Conservation (phyloP, 805 yeast species). For the Millerago galiae region DNA sequence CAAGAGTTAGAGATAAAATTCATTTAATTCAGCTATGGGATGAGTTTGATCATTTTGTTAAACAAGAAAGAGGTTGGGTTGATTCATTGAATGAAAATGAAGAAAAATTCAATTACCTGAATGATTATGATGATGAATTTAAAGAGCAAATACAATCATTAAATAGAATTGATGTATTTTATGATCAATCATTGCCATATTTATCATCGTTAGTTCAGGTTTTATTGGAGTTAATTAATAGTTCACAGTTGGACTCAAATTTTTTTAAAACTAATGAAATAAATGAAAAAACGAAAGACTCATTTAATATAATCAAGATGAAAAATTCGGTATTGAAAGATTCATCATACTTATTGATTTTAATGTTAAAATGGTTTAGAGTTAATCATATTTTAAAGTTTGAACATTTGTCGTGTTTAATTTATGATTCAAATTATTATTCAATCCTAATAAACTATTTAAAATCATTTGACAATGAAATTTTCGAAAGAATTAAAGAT, state of each 20-base stretch:
- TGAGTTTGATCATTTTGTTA: constrained; percentile 65
- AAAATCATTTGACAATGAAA: constrained; percentile 13
- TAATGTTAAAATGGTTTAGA: constrained; percentile 73
- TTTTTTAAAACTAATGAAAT: background rate
- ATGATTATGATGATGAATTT: constrained; percentile 17
- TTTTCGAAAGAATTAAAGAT: constrained; percentile 27
- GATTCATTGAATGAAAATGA: constrained; percentile 7
- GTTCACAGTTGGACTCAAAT: constrained; percentile 10
- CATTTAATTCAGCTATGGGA: constrained; percentile 65
- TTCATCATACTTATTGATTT: constrained; percentile 43
- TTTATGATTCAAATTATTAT: constrained; percentile 67
- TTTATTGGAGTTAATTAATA: constrained; percentile 53
- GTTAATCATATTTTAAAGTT: constrained; percentile 69
- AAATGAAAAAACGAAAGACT: constrained; percentile 15
- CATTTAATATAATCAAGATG: constrained; percentile 47
- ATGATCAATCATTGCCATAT: constrained; percentile 43
- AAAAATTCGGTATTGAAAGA: constrained; percentile 60
- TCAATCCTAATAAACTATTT: constrained; percentile 17
- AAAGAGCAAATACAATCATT: constrained; percentile 35
- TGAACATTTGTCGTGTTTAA: constrained; percentile 62
- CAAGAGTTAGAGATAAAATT: constrained; percentile 59
- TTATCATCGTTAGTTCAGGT: constrained; percentile 62
- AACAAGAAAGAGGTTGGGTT: constrained; percentile 63
- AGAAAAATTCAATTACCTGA: constrained; percentile 28
- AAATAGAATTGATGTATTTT: constrained; percentile 54